Evolutionary conservation across 495 filamentous ascomycete species (phyloP), one percentile per base, ranked within the genome.

Genomic region (Staphylotrichum longicolle): DNA sequence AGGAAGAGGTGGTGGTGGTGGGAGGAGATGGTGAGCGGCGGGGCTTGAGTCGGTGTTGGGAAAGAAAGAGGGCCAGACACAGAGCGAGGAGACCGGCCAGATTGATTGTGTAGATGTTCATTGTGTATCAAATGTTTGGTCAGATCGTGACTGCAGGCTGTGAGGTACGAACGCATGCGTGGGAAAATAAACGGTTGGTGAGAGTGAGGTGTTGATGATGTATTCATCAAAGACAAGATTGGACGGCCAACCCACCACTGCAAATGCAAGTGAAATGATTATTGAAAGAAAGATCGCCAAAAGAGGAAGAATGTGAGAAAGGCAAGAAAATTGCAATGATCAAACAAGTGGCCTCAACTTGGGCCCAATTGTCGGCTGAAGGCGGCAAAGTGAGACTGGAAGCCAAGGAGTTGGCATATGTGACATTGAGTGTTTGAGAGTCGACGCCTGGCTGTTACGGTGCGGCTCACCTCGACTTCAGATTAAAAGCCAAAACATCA

Each of bases 291-390:
- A 27, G 20, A 27, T 0, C 20, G 20, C 20, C 20, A 27, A 27
- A 27, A 27, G 20, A 27, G 20, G 20, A 27, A 27, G 20, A 27
- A 27, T 0, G 20, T 27, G 46, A 54, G 8, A 49, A 52, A n/a
- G 54, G 20, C 7, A 27, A 32, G 37, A 55, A 39, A 45, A 42
- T 10, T 46, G 5, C 39, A 52, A 37, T 57, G 52, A 52, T 11
- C 33, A 35, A 52, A 60, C 37, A 57, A 52, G 53, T 57, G 51
- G 45, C 44, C 58, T 57, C 56, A 39, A 32, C 8, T 12, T 50
- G 10, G 47, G 27, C 46, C 49, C 42, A 64, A 60, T 64, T 60
- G 51, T 56, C 62, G 62, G 50, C 52, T 54, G 40, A 51, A 42
- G 49, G 27, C 50, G 50, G 50, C 33, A 53, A 70, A 60, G 27